Base-by-base conservation (phyloP, 73 alveolate species). In the Paramecium caudatum region DNA sequence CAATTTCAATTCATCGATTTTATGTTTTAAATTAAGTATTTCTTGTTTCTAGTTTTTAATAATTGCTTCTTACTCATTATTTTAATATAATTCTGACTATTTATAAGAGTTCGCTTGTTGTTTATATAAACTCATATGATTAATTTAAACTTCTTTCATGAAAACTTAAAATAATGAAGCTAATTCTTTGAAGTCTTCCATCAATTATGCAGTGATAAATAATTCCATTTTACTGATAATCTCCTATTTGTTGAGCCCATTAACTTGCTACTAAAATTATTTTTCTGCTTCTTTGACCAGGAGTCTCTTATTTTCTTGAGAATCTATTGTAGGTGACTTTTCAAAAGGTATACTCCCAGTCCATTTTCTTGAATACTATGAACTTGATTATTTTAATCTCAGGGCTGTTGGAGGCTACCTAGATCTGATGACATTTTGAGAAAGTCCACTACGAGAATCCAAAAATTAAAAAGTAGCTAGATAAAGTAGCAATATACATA, bases 141-240 rank as follows among this genome's bases (percentile, higher is more conserved):
- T 45, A 13, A 74, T 21, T 74, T 23, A 27, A 4, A 74, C 65
- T 74, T 74, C 88, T 36, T 47, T 74, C 88, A 74, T 74, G 43
- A 39, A 74, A 39, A 39, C 43, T 25, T 43, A 23, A 74, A 74
- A 74, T 36, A 74, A 43, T 12, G 8, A 21, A 3, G 69, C 88
- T 45, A 74, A 74, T 74, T 74, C 88, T 74, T 27, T 74, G 8
- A 43, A 39, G 5, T 74, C 65, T 74, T 74, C 88, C 32, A 15
- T 15, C 19, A 74, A 39, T 74, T 37, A 41, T 1, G 62, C 12
- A 1, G 39, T 37, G 7, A 74, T 74, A 74, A 74, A 74, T 74
- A 27, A 41, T 45, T 74, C 88, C 68, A 74, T 74, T 74, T 74
- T 74, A 2, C 32, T 17, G n/a, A 74, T 21, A 4, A 74, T 15